Conservation (phyloP, 495 filamentous ascomycete genomes). For the Talaromyces trachyspermus region DNA sequence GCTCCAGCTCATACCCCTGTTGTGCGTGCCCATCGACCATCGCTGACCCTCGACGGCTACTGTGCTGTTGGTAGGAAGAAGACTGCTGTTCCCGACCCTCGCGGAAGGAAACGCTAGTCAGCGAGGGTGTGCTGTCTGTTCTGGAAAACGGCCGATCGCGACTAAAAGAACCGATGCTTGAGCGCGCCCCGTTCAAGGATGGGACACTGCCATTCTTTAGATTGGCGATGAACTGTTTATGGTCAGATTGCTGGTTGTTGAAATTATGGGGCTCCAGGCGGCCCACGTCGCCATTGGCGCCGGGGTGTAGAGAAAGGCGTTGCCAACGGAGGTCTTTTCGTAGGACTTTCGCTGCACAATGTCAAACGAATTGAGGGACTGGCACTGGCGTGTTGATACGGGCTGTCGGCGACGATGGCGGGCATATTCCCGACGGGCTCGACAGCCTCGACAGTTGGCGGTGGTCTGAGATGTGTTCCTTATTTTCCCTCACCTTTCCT, state of each 20-base stretch:
- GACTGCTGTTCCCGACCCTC: slow-evolving; percentile 40
- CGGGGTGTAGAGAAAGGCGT: slow-evolving; percentile 42
- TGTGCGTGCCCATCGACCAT: slow-evolving; percentile 15
- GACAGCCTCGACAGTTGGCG: no score
- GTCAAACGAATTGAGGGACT: slow-evolving; percentile 35
- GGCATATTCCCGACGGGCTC: slow-evolving; percentile 24
- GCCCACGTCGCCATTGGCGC: slow-evolving; percentile 35
- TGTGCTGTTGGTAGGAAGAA: slow-evolving; percentile 22
- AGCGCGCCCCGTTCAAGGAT: slow-evolving; percentile 39
- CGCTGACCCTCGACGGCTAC: slow-evolving; percentile 2
- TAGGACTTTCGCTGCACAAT: slow-evolving; percentile 33
- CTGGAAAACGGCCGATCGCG: slow-evolving; percentile 42
- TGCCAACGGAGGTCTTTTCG: slow-evolving; percentile 41
- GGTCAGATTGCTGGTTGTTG: slow-evolving; percentile 17
- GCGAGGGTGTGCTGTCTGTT: slow-evolving; percentile 45
- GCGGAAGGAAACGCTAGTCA: slow-evolving; percentile 37
- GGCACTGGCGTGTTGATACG: slow-evolving; percentile 22
- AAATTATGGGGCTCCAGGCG: slow-evolving; percentile 22
- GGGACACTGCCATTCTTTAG: slow-evolving; percentile 39
- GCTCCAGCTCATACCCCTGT: slow-evolving; percentile 23
- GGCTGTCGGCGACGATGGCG: slow-evolving; percentile 33
- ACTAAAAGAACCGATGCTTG: slow-evolving; percentile 43
- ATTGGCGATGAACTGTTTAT: slow-evolving; percentile 27
- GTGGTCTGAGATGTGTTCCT: no score
- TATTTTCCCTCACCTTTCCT: not conserved